phyloP scores from a whole-genome alignment of 108 stramenopile genomes.

The Pelagomonas calceolata region DNA sequence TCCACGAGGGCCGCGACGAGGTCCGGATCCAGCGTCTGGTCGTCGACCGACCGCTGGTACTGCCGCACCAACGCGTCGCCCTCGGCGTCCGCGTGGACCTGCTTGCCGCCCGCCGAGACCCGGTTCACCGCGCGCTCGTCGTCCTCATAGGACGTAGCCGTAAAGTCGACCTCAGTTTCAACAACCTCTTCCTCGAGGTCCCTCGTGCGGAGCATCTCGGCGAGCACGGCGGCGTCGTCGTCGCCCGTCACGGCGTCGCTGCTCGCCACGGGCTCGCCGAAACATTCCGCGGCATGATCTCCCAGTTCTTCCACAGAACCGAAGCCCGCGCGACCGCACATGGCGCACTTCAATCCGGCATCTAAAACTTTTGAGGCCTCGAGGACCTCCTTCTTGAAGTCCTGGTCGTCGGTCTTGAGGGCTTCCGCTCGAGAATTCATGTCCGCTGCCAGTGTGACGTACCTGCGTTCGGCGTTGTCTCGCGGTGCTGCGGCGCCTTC shows the following conservation, averaged over 20 bases:
- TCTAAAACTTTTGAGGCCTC: neutral
- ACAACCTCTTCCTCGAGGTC: neutral
- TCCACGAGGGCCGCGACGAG: slow-evolving; percentile 44
- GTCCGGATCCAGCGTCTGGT: slow-evolving; percentile 50
- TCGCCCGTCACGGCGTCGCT: slow-evolving; percentile 24
- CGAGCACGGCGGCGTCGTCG: neutral
- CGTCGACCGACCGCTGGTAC: slow-evolving; percentile 57
- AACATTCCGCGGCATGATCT: slow-evolving; percentile 49
- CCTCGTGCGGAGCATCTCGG: neutral
- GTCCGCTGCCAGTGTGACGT: neutral
- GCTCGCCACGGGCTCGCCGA: slow-evolving; percentile 25
- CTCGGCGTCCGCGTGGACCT: neutral
- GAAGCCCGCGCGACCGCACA: slow-evolving; percentile 46
- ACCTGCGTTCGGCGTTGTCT: too few relatives aligned
- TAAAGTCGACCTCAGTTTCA: too few relatives aligned
- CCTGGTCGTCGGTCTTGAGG: neutral
- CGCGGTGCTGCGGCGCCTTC: too few relatives aligned
- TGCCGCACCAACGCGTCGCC: slow-evolving; percentile 45
- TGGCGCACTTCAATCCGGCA: slow-evolving; percentile 33
- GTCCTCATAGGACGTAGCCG: neutral
- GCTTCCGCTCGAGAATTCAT: neutral
- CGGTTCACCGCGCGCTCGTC: neutral
- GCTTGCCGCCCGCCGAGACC: neutral
- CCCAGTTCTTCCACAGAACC: slow-evolving; percentile 43
- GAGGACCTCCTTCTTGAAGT: neutral